Conservation (phyloP, 176 grass and related monocot species). For the Ensete glaucum region DNA sequence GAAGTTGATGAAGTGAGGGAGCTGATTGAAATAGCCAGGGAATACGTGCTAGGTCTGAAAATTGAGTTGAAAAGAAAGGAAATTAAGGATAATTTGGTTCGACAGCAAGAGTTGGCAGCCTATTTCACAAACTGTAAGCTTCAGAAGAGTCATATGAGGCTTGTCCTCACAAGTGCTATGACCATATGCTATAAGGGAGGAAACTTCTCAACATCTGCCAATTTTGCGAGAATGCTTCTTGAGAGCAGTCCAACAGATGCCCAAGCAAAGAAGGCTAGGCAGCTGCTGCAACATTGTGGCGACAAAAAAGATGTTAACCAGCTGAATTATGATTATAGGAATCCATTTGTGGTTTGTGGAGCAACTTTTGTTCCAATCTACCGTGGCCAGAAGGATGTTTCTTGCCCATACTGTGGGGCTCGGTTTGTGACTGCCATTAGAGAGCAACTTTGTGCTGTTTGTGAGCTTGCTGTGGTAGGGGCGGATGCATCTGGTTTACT, state of each 20-base stretch:
- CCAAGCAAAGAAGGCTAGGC: slow-evolving; percentile 70
- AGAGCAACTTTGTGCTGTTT: slow-evolving; percentile 80
- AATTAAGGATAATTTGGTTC: slow-evolving; percentile 33
- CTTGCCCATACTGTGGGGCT: slow-evolving; percentile 68
- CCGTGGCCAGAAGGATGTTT: slow-evolving; percentile 84
- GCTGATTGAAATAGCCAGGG: slow-evolving; percentile 78
- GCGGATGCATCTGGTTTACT: slow-evolving; percentile 73
- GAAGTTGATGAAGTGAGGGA: slow-evolving; percentile 98
- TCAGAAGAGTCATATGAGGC: slow-evolving; percentile 74
- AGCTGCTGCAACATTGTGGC: slow-evolving; percentile 50
- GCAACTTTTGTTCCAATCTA: slow-evolving; percentile 75
- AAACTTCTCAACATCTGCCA: slow-evolving; percentile 54
- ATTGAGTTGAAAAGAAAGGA: slow-evolving; percentile 90
- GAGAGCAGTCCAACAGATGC: slow-evolving; percentile 61
- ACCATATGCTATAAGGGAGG: slow-evolving; percentile 51
- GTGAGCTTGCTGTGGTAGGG: slow-evolving; percentile 58
- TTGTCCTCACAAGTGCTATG: slow-evolving; percentile 73
- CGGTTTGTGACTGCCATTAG: slow-evolving; percentile 51
- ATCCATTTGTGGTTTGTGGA: slow-evolving; percentile 89
- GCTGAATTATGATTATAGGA: slow-evolving; percentile 85
- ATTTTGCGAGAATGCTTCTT: slow-evolving; percentile 85
- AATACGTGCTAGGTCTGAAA: slow-evolving; percentile 80
- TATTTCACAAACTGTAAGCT: slow-evolving; percentile 92
- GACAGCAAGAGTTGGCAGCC: slow-evolving; percentile 66
- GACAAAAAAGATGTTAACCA: slow-evolving; percentile 44